Evolutionary conservation across 2,329 filamentous ascomycete species (phyloP).

Genomic region (Colletotrichum sp.): DNA sequence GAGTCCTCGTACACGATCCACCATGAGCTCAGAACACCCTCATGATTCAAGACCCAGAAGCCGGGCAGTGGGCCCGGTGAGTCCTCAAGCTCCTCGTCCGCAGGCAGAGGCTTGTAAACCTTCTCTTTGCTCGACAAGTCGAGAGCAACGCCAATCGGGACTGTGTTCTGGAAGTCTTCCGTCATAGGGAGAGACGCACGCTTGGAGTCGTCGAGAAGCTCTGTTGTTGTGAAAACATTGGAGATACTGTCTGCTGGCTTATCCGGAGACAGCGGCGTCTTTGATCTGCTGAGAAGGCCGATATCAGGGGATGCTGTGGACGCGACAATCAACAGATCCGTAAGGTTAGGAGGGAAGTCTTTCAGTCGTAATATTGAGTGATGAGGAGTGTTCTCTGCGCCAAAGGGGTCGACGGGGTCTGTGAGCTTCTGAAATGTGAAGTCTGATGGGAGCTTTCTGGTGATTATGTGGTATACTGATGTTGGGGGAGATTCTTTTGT

Average conservation of each 20-base stretch:
- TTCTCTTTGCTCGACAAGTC: constrained; percentile 86
- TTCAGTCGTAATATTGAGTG: constrained; percentile 80
- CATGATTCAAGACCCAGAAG: constrained; percentile 84
- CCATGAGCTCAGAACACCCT: constrained; percentile 85
- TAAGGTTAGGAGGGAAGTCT: constrained; percentile 80
- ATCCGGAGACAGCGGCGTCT: constrained; percentile 66
- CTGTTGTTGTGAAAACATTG: constrained; percentile 76
- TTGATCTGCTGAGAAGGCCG: constrained; percentile 78
- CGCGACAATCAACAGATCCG: constrained; percentile 81
- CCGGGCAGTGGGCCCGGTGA: constrained; percentile 83
- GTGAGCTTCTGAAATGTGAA: constrained; percentile 78
- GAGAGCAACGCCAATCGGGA: constrained; percentile 77
- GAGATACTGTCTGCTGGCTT: constrained; percentile 64
- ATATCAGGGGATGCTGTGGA: constrained; percentile 83
- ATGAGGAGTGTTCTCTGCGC: constrained; percentile 70
- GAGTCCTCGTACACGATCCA: constrained; percentile 93
- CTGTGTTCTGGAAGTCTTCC: constrained; percentile 72
- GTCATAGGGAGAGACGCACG: constrained; percentile 78
- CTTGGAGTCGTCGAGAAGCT: constrained; percentile 74
- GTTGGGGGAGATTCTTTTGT: constrained; percentile 61
- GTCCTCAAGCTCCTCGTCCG: constrained; percentile 77
- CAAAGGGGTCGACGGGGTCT: constrained; percentile 77
- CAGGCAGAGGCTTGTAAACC: constrained; percentile 77
- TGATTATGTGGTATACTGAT: constrained; percentile 82
- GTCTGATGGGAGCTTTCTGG: constrained; percentile 61